A percentile compares a stretch with the other conserved stretches of the same genome.
Evolutionary conservation across 495 filamentous ascomycete species (phyloP).

Genomic region (Cetradonia linearis): DNA sequence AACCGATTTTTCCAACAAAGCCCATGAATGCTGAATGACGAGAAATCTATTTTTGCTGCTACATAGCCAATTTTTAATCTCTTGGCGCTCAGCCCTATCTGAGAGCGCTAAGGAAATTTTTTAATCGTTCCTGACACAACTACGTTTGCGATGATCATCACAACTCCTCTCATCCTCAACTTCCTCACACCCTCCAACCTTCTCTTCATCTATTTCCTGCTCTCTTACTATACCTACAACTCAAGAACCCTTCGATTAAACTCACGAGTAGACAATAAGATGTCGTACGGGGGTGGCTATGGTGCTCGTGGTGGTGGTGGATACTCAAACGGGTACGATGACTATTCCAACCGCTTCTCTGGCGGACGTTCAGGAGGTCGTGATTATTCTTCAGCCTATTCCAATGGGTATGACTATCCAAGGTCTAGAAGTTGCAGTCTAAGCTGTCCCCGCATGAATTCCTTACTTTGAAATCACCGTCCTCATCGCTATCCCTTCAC

Average conservation of each 20-base stretch:
- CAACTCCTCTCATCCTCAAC: background rate
- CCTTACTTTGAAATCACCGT: slow-evolving; percentile 9
- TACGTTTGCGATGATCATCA: slow-evolving; percentile 2
- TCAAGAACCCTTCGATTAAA: background rate
- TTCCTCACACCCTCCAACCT: background rate
- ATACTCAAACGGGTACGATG: slow-evolving; percentile 37
- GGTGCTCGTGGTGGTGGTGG: slow-evolving; percentile 38
- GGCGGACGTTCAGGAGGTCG: slow-evolving; percentile 23
- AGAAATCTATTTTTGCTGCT: background rate
- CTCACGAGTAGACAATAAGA: slow-evolving; percentile 21
- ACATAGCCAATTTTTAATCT: slow-evolving; percentile 2
- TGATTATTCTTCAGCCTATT: slow-evolving; percentile 26
- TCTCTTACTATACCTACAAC: background rate
- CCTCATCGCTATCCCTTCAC: background rate
- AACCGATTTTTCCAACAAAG: too few species aligned
- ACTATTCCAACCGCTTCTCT: slow-evolving; percentile 18
- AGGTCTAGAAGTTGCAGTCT: slow-evolving; percentile 25
- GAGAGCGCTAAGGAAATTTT: slow-evolving; percentile 16
- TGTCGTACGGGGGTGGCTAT: slow-evolving; percentile 71
- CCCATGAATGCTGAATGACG: too few species aligned
- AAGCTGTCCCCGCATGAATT: slow-evolving; percentile 18
- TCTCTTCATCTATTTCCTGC: background rate
- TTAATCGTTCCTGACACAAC: slow-evolving; percentile 2
- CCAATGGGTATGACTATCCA: slow-evolving; percentile 33
- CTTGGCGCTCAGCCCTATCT: slow-evolving; percentile 8